These are phyloP conservation scores for Coprinellus aureogranulatus DNA, from an alignment of 768 basidiomycete genomes.

Conservation along the genomic window DNA sequence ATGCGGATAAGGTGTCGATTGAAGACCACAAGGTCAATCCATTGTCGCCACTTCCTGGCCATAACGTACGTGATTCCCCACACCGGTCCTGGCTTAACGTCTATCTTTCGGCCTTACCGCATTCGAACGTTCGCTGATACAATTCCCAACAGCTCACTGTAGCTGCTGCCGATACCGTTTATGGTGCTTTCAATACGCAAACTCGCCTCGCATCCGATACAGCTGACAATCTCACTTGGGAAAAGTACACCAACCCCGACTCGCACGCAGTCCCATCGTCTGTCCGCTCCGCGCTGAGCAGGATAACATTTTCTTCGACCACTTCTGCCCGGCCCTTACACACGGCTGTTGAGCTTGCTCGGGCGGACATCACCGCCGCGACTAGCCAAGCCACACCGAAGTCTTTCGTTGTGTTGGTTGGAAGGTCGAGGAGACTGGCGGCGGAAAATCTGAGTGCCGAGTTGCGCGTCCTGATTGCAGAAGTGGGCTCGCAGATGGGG, in stretches of 20 bases:
- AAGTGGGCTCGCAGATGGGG: conserved; percentile 41
- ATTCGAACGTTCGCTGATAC: too few relatives aligned
- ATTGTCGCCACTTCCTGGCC: neutral
- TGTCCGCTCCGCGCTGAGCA: conserved; percentile 43
- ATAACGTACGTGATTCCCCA: neutral
- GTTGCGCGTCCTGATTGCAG: conserved; percentile 45
- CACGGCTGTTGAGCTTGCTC: conserved; percentile 46
- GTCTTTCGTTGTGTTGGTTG: conserved; percentile 61
- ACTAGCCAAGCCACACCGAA: conserved; percentile 28
- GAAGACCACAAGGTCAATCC: conserved; percentile 8
- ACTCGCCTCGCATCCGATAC: conserved; percentile 73
- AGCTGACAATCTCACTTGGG: conserved; percentile 80
- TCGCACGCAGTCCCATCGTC: neutral
- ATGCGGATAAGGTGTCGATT: conserved; percentile 19
- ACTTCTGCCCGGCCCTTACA: conserved; percentile 58
- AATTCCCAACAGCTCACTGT: conserved; percentile 33
- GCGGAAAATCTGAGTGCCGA: conserved; percentile 60
- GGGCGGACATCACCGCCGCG: conserved; percentile 17
- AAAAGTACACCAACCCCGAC: conserved; percentile 44
- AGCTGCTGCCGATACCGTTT: conserved; percentile 67
- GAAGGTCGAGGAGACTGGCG: conserved; percentile 72
- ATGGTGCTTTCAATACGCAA: conserved; percentile 62
- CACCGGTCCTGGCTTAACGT: too few relatives aligned
- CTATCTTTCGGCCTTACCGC: too few relatives aligned
- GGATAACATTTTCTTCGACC: conserved; percentile 59